These are phyloP conservation scores for Penicillium daleae DNA, from an alignment of 495 filamentous ascomycete genomes.

Conservation along the genomic window DNA sequence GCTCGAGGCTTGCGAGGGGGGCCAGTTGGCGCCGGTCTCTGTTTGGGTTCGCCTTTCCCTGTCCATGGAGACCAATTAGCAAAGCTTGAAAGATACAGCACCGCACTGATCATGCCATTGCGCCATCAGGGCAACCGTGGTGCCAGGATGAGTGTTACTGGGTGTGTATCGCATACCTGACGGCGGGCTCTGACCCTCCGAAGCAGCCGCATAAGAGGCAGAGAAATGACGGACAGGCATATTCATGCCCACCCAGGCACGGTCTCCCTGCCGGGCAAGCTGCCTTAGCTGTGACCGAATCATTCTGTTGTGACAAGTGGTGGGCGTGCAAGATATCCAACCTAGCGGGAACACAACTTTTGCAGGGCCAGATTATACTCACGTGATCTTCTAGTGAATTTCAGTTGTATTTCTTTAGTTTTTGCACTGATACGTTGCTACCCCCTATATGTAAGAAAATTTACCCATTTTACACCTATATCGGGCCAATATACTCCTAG, in stretches of 20 bases:
- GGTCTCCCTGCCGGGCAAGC: slow-evolving; percentile 23
- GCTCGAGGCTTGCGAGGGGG: slow-evolving; percentile 21
- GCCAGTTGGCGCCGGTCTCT: slow-evolving; percentile 4
- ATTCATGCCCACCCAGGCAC: slow-evolving; percentile 16
- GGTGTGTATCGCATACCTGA: slow-evolving; percentile 30
- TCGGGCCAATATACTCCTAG: background rate
- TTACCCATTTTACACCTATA: background rate
- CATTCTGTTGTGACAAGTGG: slow-evolving; percentile 33
- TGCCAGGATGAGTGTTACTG: background rate
- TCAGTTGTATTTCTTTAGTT: background rate
- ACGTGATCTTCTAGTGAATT: slow-evolving; percentile 14
- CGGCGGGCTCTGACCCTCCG: slow-evolving; percentile 25
- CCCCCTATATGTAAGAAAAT: background rate
- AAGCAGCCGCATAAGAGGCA: slow-evolving; percentile 22
- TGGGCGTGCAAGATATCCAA: slow-evolving; percentile 10
- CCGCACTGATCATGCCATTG: background rate
- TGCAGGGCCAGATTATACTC: slow-evolving; percentile 14
- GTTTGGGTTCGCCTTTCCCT: slow-evolving; percentile 7
- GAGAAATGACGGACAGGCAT: slow-evolving; percentile 39
- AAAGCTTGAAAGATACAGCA: background rate
- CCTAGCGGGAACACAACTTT: slow-evolving; percentile 19
- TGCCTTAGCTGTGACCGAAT: slow-evolving; percentile 35
- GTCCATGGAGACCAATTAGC: background rate
- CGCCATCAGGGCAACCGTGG: background rate
- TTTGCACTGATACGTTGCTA: too few species aligned